Base-by-base conservation (phyloP, 2,329 filamentous ascomycete genomes). In the Scedosporium dehoogii region DNA sequence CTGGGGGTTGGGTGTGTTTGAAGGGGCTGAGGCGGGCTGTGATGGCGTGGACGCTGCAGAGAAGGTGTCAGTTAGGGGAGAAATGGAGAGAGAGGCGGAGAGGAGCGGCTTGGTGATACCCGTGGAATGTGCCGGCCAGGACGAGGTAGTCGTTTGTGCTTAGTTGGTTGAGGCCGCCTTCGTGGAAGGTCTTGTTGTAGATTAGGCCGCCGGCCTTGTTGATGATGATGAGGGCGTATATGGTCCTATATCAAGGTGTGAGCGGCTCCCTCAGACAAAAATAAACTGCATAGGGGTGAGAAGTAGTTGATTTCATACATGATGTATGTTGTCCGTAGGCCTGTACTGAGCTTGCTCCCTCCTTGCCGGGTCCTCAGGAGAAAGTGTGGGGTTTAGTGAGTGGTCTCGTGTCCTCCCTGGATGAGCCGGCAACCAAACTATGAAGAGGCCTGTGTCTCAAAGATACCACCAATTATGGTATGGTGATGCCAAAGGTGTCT, bases 151-250 rank as follows among this genome's bases (percentile, higher is more conserved):
- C 94, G 74, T 99, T 99, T 68, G 91, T 93, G 68, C 85, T 90
- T 69, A 99, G 87, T 73, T 93, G 91, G 74, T 90, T 90, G 64
- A 99, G 84, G 56, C 84, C 90, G 64, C 86, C 89, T 53, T 93
- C 86, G 70, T 92, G 87, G 75, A 99, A 97, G 71, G 91, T 90
- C 69, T 92, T 91, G 77, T 97, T 93, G 81, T 96, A 99, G 76
- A 99, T 88, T 61, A 99, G 84, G 69, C 94, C 94, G 64, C 92
- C 94, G 67, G 94, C 92, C 83, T 99, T 99, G 82, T 97, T 97
- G 80, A 99, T 96, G 74, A 99, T 89, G 74, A 97, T 92, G 72
- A 99, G 88, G 64, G 92, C 87, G 75, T 96, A 94, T 74, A 99
- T 89, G 67, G 92, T 90, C 94, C 92, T 97, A 25, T 21, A 38